Conservation (phyloP, 2,329 filamentous ascomycete genomes). For the Curvularia sp. region DNA sequence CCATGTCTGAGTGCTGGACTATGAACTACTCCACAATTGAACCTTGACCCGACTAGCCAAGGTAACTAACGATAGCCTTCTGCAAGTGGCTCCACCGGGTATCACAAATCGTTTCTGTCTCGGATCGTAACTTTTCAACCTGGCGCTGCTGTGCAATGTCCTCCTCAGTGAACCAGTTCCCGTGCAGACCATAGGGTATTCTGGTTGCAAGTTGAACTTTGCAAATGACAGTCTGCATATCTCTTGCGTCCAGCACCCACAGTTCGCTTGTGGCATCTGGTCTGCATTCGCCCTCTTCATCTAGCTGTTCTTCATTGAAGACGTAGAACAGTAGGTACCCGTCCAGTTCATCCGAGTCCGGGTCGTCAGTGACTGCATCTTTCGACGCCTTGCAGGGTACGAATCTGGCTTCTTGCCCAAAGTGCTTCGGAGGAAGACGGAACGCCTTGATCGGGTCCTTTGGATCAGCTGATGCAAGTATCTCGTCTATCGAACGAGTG, state of each 20-base stretch:
- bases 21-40: too few species aligned
- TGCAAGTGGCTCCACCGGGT: slow-evolving; percentile 21
- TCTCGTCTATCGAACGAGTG: slow-evolving; percentile 60
- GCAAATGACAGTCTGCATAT: slow-evolving; percentile 68
- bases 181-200: slow-evolving; percentile 71
- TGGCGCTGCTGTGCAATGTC: slow-evolving; percentile 43
- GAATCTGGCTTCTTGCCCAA: slow-evolving; percentile 72
- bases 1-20: background rate
- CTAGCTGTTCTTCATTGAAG: slow-evolving; percentile 72
- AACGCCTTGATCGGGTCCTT: slow-evolving; percentile 69
- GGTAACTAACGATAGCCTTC: slow-evolving; percentile 18
- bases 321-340: slow-evolving; percentile 73
- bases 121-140: slow-evolving; percentile 32
- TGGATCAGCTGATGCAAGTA: slow-evolving; percentile 54
- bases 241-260: slow-evolving; percentile 71
- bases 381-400: slow-evolving; percentile 53
- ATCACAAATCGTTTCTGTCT: slow-evolving; percentile 17
- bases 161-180: slow-evolving; percentile 50
- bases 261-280: slow-evolving; percentile 62
- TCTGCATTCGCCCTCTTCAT: slow-evolving; percentile 58
- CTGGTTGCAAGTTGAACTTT: slow-evolving; percentile 68
- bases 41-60: slow-evolving; percentile 17
- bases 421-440: slow-evolving; percentile 66
- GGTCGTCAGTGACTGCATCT: slow-evolving; percentile 5
- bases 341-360: slow-evolving; percentile 62